Percentiles rank a stretch among this genome's conserved stretches.
phyloP scores from a whole-genome alignment of 768 basidiomycete genomes.

The Paxillus ammoniavirescens region DNA sequence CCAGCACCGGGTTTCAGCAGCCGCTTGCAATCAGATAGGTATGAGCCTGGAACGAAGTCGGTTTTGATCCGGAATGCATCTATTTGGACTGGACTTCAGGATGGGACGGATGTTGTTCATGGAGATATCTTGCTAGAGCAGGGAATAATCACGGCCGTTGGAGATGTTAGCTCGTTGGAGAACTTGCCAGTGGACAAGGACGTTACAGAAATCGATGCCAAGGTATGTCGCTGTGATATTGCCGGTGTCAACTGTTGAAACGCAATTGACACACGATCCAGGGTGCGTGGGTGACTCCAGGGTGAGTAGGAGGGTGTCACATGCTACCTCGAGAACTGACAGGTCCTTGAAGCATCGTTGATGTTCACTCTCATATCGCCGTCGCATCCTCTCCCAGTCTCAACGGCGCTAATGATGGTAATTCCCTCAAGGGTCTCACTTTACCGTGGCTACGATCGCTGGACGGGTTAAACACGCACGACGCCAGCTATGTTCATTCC shows the following conservation, averaged over 20 bases:
- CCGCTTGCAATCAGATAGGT: slow-evolving; percentile 56
- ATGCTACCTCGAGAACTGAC: neutral
- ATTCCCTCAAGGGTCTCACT: slow-evolving; percentile 44
- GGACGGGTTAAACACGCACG: slow-evolving; percentile 76
- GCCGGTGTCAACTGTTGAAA: too few relatives aligned
- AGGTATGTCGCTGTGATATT: slow-evolving; percentile 14
- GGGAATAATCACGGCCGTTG: slow-evolving; percentile 61
- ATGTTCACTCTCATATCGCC: slow-evolving; percentile 59
- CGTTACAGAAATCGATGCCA: slow-evolving; percentile 44
- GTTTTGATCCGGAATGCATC: slow-evolving; percentile 65
- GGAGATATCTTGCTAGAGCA: slow-evolving; percentile 62
- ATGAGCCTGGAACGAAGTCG: slow-evolving; percentile 49
- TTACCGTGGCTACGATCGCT: slow-evolving; percentile 67
- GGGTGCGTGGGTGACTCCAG: slow-evolving; percentile 69
- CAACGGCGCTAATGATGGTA: slow-evolving; percentile 48
- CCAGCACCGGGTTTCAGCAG: slow-evolving; percentile 44
- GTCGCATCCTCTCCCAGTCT: slow-evolving; percentile 39
- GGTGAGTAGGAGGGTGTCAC: slow-evolving; percentile 12
- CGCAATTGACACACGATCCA: slow-evolving; percentile 20
- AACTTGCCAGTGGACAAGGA: neutral
- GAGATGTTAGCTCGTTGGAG: slow-evolving; percentile 19
- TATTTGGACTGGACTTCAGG: slow-evolving; percentile 71
- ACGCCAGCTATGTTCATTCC: slow-evolving; percentile 54
- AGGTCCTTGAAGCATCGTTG: slow-evolving; percentile 39
- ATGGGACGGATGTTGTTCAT: slow-evolving; percentile 55